Percentiles rank a stretch among this genome's conserved stretches.
Conservation (phyloP, 768 basidiomycete genomes). For the Rhodotorula diobovata region DNA sequence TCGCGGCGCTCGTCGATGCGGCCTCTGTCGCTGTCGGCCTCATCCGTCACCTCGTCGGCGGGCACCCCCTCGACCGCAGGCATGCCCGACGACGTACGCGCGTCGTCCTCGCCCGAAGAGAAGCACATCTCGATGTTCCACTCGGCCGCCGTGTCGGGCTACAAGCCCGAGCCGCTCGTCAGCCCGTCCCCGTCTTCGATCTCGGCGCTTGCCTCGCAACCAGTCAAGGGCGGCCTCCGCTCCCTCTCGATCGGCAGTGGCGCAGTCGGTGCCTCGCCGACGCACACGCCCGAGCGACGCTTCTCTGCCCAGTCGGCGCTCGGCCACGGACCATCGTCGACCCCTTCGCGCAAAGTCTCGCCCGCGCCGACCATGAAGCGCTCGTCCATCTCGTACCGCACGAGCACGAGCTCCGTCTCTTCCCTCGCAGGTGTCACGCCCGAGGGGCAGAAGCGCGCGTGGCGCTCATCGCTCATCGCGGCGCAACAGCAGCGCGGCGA, state of each 20-base stretch:
- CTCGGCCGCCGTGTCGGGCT: conserved; percentile 22
- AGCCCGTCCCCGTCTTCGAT: not conserved
- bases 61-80: conserved; percentile 11
- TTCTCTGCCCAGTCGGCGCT: conserved; percentile 15
- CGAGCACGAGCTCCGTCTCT: not conserved
- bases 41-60: conserved; percentile 19
- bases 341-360: not conserved
- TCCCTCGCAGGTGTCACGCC: not conserved
- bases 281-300: conserved; percentile 9
- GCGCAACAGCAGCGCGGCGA: not conserved
- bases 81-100: conserved; percentile 18
- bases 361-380: conserved; percentile 17
- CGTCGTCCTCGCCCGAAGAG: conserved; percentile 20
- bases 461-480: not conserved
- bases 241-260: conserved; percentile 35
- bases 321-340: not conserved
- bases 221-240: conserved; percentile 23
- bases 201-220: not conserved
- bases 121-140: conserved; percentile 36
- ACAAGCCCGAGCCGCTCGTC: conserved; percentile 4
- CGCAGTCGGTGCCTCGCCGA: not conserved
- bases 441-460: conserved; percentile 3
- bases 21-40: conserved; percentile 37
- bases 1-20: conserved; percentile 24
- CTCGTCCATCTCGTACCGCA: conserved; percentile 37